Evolutionary conservation across 331 rosid genomes (phyloP).

Genomic region (Quercus lobata): DNA sequence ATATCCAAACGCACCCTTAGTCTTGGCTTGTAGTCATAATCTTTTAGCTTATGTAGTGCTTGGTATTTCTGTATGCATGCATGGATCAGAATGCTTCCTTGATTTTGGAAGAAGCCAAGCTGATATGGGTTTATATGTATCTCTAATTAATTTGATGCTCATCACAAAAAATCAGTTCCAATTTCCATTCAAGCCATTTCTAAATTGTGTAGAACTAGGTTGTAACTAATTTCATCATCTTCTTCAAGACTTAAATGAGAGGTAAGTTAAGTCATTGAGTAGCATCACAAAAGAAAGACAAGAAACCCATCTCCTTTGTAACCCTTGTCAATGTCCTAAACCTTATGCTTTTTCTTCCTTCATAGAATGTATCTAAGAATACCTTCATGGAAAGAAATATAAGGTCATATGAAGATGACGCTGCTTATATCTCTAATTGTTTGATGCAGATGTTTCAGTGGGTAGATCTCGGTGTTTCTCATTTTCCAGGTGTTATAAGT

Average conservation of each 20-base stretch:
- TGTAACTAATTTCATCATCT: too few relatives aligned
- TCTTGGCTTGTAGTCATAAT: too few relatives aligned
- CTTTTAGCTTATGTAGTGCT: too few relatives aligned
- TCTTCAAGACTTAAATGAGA: background rate
- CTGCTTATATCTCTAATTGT: background rate
- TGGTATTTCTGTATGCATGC: too few relatives aligned
- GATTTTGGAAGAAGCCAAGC: too few relatives aligned
- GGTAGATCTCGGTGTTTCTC: conserved; percentile 69
- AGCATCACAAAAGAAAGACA: background rate
- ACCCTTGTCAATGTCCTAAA: too few relatives aligned
- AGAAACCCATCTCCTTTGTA: background rate
- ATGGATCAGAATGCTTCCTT: too few relatives aligned
- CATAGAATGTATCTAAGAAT: background rate
- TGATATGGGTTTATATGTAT: too few relatives aligned
- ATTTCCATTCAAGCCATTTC: background rate
- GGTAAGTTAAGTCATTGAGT: background rate
- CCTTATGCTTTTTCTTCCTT: background rate
- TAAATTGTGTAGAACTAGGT: background rate
- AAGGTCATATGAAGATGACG: background rate
- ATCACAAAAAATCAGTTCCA: background rate
- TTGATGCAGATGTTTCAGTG: conserved; percentile 57
- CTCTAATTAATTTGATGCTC: background rate
- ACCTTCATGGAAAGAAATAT: background rate
- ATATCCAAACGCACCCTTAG: too few relatives aligned
- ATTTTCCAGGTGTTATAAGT: conserved; percentile 73